Conservation (phyloP, 2,329 filamentous ascomycete genomes). For the Fusarium multiceps region DNA sequence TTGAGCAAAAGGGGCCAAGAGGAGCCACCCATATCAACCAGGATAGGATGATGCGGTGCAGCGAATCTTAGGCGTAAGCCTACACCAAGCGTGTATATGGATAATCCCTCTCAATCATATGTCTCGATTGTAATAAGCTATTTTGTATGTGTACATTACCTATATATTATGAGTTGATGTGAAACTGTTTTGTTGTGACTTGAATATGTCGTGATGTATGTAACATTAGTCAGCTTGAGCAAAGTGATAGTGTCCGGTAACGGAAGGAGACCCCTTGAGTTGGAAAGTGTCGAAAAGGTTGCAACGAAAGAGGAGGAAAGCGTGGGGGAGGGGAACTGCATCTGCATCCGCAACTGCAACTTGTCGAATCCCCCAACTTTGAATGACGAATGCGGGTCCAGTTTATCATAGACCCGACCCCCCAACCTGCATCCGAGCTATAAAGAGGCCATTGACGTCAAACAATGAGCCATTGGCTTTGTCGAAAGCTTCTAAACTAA, state of each 20-base stretch:
- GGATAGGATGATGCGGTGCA: conserved; percentile 14
- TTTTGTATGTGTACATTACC: conserved; percentile 34
- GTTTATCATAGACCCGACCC: conserved; percentile 19
- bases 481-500: neutral
- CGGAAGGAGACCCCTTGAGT: conserved; percentile 1
- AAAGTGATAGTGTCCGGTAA: conserved; percentile 12
- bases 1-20: conserved; percentile 10
- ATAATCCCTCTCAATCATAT: conserved; percentile 40
- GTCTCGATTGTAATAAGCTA: conserved; percentile 46
- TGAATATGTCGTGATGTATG: neutral
- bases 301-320: conserved; percentile 19
- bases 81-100: conserved; percentile 35
- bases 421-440: conserved; percentile 7
- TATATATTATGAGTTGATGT: neutral
- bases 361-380: conserved; percentile 30
- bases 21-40: conserved; percentile 2
- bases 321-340: conserved; percentile 21
- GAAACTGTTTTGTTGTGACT: neutral
- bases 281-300: neutral
- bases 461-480: neutral
- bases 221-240: neutral
- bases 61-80: conserved; percentile 29
- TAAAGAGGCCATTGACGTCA: conserved; percentile 24
- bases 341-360: neutral
- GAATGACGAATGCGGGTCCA: conserved; percentile 44